These are phyloP conservation scores for Coprinopsis strossmayeri DNA, from an alignment of 768 basidiomycete species.

Conservation along the genomic window DNA sequence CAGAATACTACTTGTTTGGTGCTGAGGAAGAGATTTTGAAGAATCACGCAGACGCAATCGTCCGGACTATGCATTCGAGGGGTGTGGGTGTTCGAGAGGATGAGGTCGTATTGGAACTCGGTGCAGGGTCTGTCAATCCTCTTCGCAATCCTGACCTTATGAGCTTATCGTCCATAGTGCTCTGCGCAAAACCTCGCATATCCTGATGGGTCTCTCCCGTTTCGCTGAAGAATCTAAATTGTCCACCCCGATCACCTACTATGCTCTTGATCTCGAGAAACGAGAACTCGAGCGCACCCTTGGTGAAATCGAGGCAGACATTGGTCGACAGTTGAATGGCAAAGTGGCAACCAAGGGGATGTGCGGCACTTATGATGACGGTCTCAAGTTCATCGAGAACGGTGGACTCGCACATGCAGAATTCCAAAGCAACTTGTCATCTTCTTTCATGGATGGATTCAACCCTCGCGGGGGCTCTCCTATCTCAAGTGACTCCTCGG, in stretches of 20 bases:
- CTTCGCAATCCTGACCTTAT: conserved; percentile 1
- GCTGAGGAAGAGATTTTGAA: conserved; percentile 86
- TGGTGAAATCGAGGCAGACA: conserved; percentile 47
- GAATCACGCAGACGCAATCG: conserved; percentile 67
- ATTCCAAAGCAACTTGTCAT: conserved; percentile 9
- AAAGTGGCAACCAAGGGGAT: conserved; percentile 80
- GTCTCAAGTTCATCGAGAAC: conserved; percentile 69
- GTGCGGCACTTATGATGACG: conserved; percentile 88
- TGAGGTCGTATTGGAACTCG: conserved; percentile 70
- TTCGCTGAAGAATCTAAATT: conserved; percentile 31
- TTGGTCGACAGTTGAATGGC: conserved; percentile 55
- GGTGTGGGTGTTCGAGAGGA: conserved; percentile 23
- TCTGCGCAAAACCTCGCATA: conserved; percentile 81
- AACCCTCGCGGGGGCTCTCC: conserved; percentile 28
- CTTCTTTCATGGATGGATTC: conserved; percentile 9
- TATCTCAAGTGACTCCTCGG: conserved; percentile 26
- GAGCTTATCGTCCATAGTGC: conserved; percentile 39
- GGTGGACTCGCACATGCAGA: conserved; percentile 42
- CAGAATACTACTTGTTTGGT: conserved; percentile 86
- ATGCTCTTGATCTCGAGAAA: conserved; percentile 90
- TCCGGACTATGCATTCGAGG: conserved; percentile 56
- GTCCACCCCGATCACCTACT: conserved; percentile 64
- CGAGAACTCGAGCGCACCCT: conserved; percentile 82
- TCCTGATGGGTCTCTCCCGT: conserved; percentile 65
- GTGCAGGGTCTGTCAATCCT: conserved; percentile 74